Conservation (phyloP, 73 alveolate species). For the Effrenium voratum region DNA sequence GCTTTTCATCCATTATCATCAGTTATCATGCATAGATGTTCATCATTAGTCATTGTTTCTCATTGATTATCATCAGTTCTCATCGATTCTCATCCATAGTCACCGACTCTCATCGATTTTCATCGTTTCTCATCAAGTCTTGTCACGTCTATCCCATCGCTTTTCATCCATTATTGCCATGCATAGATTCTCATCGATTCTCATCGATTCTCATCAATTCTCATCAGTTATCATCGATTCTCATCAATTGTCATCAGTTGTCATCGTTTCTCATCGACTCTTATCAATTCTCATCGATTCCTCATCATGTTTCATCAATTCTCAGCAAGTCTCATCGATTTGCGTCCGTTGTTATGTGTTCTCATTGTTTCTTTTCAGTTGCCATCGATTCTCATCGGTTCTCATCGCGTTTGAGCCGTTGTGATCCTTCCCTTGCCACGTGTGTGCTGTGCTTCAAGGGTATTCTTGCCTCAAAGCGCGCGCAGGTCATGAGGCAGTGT, state of each 20-base stretch:
- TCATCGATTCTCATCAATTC: too few relatives aligned
- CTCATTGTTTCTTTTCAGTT: background rate
- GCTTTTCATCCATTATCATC: too few relatives aligned
- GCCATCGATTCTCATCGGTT: background rate
- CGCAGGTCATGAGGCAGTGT: constrained; percentile 16
- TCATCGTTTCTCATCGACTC: background rate
- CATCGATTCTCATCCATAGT: background rate
- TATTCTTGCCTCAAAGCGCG: background rate
- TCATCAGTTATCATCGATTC: background rate
- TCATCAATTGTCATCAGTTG: background rate
- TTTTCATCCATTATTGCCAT: too few relatives aligned
- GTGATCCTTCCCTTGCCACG: background rate
- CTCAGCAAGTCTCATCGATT: too few relatives aligned
- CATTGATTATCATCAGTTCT: background rate
- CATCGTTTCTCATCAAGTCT: too few relatives aligned
- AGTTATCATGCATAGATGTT: too few relatives aligned
- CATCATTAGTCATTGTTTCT: too few relatives aligned
- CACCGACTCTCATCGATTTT: background rate
- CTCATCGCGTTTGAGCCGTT: background rate
- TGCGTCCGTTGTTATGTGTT: too few relatives aligned
- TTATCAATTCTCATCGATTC: too few relatives aligned
- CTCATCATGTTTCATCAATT: too few relatives aligned
- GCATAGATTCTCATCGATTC: too few relatives aligned
- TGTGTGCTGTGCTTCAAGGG: background rate
- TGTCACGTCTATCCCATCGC: too few relatives aligned